Conservation (phyloP, 2,329 filamentous ascomycete genomes). For the Fusarium oligoseptatum region DNA sequence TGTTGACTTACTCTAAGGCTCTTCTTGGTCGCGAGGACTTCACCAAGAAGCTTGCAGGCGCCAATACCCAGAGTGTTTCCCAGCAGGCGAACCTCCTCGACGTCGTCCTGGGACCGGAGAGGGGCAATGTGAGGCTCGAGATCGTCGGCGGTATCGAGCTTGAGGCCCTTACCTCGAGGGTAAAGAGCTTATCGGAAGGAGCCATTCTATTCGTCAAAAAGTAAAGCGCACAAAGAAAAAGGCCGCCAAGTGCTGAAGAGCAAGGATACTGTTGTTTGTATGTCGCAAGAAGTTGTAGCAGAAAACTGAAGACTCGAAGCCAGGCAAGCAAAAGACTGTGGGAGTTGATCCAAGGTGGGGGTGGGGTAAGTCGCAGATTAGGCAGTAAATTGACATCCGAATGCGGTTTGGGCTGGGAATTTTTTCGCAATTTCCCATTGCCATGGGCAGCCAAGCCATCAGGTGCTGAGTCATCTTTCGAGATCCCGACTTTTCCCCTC, state of each 20-base stretch:
- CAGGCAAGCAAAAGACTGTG: constrained; percentile 38
- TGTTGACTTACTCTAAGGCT: constrained; percentile 73
- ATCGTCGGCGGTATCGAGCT: constrained; percentile 90
- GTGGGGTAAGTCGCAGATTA: constrained; percentile 42
- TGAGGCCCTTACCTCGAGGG: constrained; percentile 90
- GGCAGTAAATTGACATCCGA: constrained; percentile 28
- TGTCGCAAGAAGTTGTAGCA: constrained; percentile 28
- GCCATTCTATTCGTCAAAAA: constrained; percentile 47
- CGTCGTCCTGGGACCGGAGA: constrained; percentile 77
- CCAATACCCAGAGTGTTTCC: constrained; percentile 95
- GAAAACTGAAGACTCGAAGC: constrained; percentile 22
- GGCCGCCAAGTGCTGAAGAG: constrained; percentile 20
- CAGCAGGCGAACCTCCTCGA: constrained; percentile 87
- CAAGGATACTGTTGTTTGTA: constrained; percentile 6
- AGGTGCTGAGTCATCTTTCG: background rate
- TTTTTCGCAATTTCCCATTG: constrained; percentile 29
- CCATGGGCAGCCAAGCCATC: constrained; percentile 21
- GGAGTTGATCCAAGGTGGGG: constrained; percentile 44
- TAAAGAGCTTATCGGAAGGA: constrained; percentile 76
- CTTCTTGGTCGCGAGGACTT: constrained; percentile 87
- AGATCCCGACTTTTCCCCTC: constrained; percentile 36
- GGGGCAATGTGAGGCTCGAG: constrained; percentile 85
- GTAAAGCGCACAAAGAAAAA: constrained; percentile 15
- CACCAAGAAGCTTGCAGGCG: constrained; percentile 86
- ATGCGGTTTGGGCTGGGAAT: constrained; percentile 18